phyloP scores from a whole-genome alignment of 345 rosid species.

The Anastatica hierochuntica region DNA sequence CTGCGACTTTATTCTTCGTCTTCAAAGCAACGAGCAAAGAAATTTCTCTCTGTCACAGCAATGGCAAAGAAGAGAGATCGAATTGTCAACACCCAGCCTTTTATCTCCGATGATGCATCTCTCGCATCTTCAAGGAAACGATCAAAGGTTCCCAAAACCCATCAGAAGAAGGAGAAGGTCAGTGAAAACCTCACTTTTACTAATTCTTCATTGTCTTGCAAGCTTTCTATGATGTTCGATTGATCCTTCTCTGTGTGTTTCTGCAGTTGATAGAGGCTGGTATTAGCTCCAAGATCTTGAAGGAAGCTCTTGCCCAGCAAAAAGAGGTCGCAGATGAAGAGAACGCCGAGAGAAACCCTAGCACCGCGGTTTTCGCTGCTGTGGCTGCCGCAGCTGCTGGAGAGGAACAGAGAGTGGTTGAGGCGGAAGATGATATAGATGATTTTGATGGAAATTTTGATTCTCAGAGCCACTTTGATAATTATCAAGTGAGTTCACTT shows the following conservation, averaged over 20 bases:
- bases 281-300: constrained; percentile 74
- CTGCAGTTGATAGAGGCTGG: constrained; percentile 52
- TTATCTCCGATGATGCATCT: constrained; percentile 39
- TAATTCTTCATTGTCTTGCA: neutral
- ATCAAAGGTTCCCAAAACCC: constrained; percentile 52
- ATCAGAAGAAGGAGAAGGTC: constrained; percentile 52
- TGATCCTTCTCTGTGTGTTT: neutral
- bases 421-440: constrained; percentile 58
- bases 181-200: neutral
- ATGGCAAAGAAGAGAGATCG: constrained; percentile 53
- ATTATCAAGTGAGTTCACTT: constrained; percentile 34
- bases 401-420: constrained; percentile 27
- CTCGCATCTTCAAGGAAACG: constrained; percentile 47
- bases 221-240: neutral
- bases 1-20: too few species aligned
- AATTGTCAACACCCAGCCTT: constrained; percentile 56
- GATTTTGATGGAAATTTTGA: constrained; percentile 55
- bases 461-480: constrained; percentile 22
- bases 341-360: constrained; percentile 30
- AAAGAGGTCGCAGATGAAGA: constrained; percentile 68
- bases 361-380: constrained; percentile 22
- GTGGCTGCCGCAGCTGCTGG: constrained; percentile 30
- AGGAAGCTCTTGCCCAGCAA: constrained; percentile 74
- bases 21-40: too few species aligned
- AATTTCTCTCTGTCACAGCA: too few species aligned